A percentile compares a stretch with the other conserved stretches of the same genome.
phyloP scores from a whole-genome alignment of 2,329 filamentous ascomycete species.

The Paecilomyces variotii region DNA sequence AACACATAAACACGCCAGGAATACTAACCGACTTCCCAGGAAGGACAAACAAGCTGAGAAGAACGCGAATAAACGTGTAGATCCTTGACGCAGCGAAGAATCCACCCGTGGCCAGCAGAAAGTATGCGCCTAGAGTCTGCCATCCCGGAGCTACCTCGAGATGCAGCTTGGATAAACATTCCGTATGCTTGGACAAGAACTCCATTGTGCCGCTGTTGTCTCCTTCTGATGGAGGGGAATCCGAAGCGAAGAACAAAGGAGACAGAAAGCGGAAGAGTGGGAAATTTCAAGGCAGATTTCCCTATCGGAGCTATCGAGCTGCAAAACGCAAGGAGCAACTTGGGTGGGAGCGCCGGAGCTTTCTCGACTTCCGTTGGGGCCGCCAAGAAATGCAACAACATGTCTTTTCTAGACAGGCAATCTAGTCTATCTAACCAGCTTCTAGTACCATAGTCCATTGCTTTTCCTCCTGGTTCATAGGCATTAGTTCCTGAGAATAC shows the following conservation, averaged over 20 bases:
- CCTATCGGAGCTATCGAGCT: background rate
- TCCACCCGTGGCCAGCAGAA: conserved; percentile 45
- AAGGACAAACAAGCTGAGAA: conserved; percentile 62
- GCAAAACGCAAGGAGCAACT: conserved; percentile 1
- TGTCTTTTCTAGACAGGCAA: background rate
- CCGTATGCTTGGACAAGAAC: conserved; percentile 19
- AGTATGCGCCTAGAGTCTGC: conserved; percentile 26
- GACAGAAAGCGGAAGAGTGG: conserved; percentile 4
- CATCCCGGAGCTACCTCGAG: conserved; percentile 27
- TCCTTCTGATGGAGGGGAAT: background rate
- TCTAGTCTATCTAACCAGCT: background rate
- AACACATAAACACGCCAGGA: background rate
- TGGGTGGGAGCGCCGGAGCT: conserved; percentile 4
- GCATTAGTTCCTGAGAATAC: background rate
- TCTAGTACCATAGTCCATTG: background rate
- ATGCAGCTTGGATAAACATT: conserved; percentile 26
- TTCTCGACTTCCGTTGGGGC: conserved; percentile 1
- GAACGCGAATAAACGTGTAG: conserved; percentile 51
- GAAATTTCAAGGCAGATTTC: background rate
- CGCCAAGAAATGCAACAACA: conserved; percentile 1
- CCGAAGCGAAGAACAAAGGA: background rate
- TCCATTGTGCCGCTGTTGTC: conserved; percentile 21
- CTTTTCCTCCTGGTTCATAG: background rate
- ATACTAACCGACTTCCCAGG: conserved; percentile 36
- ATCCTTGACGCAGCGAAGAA: conserved; percentile 51